Percentiles rank a stretch among this genome's conserved stretches.
Evolutionary conservation across 768 basidiomycete species (phyloP).

Genomic region (Daedalea quercina): DNA sequence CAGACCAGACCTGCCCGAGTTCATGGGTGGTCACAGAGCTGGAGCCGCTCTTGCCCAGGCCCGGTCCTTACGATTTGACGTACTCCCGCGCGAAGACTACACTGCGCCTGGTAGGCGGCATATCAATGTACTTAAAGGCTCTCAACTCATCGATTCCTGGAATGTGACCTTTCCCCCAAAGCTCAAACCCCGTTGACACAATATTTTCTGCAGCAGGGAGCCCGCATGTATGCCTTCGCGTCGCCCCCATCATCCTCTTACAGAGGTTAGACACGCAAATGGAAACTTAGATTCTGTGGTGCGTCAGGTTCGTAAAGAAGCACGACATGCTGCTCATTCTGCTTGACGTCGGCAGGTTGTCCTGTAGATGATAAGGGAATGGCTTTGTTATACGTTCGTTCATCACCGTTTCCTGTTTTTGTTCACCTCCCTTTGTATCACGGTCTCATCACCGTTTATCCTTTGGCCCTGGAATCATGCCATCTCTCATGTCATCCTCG

Average conservation of each 20-base stretch:
- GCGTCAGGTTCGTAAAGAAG: not conserved
- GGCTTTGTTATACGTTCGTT: too few species aligned
- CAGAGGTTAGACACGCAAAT: not conserved
- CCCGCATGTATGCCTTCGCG: constrained; percentile 48
- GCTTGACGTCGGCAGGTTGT: too few species aligned
- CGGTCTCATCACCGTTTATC: too few species aligned
- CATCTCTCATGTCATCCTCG: too few species aligned
- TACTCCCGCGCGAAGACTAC: constrained; percentile 67
- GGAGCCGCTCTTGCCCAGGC: constrained; percentile 65
- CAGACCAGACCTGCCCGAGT: constrained; percentile 45
- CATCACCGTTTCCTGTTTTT: too few species aligned
- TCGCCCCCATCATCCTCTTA: constrained; percentile 16
- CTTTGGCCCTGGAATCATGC: too few species aligned
- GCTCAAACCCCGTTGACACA: constrained; percentile 49
- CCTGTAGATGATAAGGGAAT: too few species aligned
- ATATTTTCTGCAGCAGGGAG: constrained; percentile 51
- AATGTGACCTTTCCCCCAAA: constrained; percentile 13
- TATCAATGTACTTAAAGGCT: not conserved
- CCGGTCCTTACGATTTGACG: constrained; percentile 74
- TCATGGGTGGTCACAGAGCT: constrained; percentile 42
- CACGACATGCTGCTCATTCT: too few species aligned
- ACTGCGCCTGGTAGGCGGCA: constrained; percentile 63
- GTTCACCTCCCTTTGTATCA: too few species aligned
- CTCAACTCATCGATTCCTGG: not conserved
- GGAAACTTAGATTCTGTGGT: not conserved